Evolutionary conservation across 306 rosid genomes (phyloP).

Genomic region (Citrullus mucosospermus): DNA sequence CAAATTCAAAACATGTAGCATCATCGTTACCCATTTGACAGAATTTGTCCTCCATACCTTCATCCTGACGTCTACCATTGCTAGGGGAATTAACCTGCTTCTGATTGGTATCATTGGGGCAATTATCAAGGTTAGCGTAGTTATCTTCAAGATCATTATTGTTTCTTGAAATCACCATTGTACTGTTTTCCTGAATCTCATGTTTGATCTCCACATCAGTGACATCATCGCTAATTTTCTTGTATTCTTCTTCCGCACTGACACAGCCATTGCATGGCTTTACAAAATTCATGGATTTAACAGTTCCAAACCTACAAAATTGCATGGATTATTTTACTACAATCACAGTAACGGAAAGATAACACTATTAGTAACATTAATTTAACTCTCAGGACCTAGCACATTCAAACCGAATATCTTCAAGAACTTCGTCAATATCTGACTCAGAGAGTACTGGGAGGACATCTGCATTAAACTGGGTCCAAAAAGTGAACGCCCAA

Average conservation of each 20-base stretch:
- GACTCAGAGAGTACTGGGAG: conserved; percentile 35
- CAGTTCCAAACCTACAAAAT: conserved; percentile 65
- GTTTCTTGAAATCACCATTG: conserved; percentile 4
- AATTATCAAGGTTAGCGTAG: conserved; percentile 5
- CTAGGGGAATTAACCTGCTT: neutral
- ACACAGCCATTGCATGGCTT: conserved; percentile 23
- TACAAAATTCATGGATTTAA: conserved; percentile 58
- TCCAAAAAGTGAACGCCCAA: conserved; percentile 10
- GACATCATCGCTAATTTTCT: conserved; percentile 11
- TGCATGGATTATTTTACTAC: conserved; percentile 1
- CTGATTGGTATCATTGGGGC: neutral
- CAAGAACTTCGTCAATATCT: conserved; percentile 53
- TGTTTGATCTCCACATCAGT: conserved; percentile 18
- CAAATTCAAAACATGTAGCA: conserved; percentile 10
- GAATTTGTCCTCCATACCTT: neutral
- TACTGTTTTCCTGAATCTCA: neutral
- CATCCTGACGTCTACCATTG: conserved; percentile 17
- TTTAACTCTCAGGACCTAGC: conserved; percentile 48
- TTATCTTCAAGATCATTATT: conserved; percentile 23
- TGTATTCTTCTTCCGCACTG: conserved; percentile 17
- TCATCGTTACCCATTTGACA: conserved; percentile 5
- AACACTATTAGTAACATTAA: neutral
- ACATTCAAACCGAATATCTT: conserved; percentile 88
- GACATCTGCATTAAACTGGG: conserved; percentile 44
- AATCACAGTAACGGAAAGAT: neutral